These are phyloP conservation scores for Desmodesmus armatus DNA, from an alignment of 139 green algal species.

Conservation along the genomic window DNA sequence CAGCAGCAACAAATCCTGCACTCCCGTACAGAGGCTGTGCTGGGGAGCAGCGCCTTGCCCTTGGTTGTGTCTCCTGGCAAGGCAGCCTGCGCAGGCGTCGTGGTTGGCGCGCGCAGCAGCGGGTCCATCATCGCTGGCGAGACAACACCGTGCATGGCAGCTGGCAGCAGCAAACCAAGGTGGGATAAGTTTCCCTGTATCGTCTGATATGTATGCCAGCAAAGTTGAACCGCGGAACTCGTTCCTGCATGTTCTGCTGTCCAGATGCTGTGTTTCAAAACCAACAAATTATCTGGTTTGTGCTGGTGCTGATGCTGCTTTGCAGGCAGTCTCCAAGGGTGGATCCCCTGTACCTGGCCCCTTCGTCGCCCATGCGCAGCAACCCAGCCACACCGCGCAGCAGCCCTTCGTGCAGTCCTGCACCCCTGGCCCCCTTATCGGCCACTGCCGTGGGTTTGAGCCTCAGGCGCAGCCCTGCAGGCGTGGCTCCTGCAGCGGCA, in stretches of 20 bases:
- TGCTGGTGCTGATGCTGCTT: background rate
- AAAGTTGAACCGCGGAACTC: no score
- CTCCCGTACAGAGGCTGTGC: no score
- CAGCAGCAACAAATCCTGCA: background rate
- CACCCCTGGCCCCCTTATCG: background rate
- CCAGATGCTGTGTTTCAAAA: no score
- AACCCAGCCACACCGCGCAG: background rate
- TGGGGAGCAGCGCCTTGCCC: no score
- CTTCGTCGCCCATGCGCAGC: background rate
- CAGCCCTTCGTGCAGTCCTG: background rate
- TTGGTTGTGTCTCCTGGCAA: no score
- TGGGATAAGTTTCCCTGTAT: no score
- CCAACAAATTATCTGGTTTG: no score
- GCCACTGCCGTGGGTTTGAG: background rate
- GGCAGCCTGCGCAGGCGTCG: no score
- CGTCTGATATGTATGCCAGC: no score
- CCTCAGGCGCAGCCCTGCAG: background rate
- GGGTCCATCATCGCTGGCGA: background rate
- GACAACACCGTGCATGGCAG: no score
- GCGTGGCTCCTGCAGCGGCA: background rate
- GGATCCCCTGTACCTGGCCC: slow-evolving; percentile 28
- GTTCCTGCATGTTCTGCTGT: no score
- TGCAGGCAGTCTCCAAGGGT: slow-evolving; percentile 1
- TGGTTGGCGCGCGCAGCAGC: background rate
- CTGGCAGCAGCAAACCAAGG: no score